Conservation (phyloP, 2,329 filamentous ascomycete species). For the Phoma herbarum region DNA sequence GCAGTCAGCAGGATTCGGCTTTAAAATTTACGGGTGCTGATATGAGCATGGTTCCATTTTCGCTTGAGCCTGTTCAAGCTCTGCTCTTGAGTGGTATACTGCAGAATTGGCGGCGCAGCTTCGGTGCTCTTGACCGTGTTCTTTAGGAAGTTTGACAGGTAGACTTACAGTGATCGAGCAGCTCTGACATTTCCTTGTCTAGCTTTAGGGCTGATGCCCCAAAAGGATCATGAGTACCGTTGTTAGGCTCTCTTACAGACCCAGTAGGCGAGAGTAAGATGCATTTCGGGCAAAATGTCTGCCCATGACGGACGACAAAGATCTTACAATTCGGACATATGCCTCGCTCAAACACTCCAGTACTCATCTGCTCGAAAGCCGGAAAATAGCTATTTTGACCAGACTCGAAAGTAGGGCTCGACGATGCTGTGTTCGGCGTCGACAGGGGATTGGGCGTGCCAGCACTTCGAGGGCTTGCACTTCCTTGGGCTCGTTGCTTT, state of each 20-base stretch:
- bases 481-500: conserved; percentile 42
- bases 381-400: conserved; percentile 33
- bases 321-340: conserved; percentile 45
- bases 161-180: conserved; percentile 50
- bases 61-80: neutral
- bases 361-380: conserved; percentile 25
- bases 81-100: neutral
- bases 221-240: conserved; percentile 47
- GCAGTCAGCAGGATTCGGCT: conserved; percentile 28
- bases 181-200: conserved; percentile 38
- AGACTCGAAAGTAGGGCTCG: conserved; percentile 39
- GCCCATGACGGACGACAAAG: conserved; percentile 41
- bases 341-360: conserved; percentile 29
- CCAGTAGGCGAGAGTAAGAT: conserved; percentile 30
- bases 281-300: conserved; percentile 43
- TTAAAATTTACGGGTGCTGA: neutral
- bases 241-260: conserved; percentile 36
- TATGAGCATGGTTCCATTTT: neutral
- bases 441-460: conserved; percentile 41
- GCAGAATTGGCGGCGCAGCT: neutral
- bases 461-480: conserved; percentile 39
- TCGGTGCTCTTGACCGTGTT: neutral
- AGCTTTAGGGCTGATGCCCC: conserved; percentile 40
- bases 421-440: conserved; percentile 43
- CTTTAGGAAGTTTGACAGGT: neutral